Evolutionary conservation across 2,329 filamentous ascomycete species (phyloP), one percentile per base, ranked within the genome.

Genomic region (Tolypocladium paradoxum): DNA sequence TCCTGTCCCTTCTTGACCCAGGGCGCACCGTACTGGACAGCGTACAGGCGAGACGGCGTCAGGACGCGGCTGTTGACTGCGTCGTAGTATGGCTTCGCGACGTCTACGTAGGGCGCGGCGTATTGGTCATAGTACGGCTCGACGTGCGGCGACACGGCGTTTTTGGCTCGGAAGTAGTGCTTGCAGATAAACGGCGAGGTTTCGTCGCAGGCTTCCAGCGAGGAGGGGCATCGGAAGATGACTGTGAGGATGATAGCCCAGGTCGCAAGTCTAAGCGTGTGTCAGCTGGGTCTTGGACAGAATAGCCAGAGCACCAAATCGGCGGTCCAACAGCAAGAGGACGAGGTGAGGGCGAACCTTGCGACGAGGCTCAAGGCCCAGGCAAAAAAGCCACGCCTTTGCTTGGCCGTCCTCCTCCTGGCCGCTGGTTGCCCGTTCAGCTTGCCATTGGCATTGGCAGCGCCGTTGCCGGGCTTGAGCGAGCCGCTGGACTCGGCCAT

Each of bases 211-310:
- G 82, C 77, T 31, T 84, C 79, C 55, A 85, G 71, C 9, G 81
- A 82, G 3, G 83, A 75, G 14, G 92, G 92, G 68, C 92, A 99
- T 56, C 85, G 82, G 67, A 99, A 87, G 55, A 92, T 71, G 53
- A 93, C 73, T 27, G 87, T 93, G 56, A 90, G 69, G 58, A 97
- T 83, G 36, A 84, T 79, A 67, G 93, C 95, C 92, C 92, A 99
- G 22, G 89, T 86, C 54, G 85, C 69, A 46, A 96, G 69, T 63
- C 92, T 92, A 57, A 4, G 20, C 29, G 35, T 40, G 31, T 37
- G 38, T 48, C 38, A 51, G 33, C 22, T 37, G 31, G 18, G 43
- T 1, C 9, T 20, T 8, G 29, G 35, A 20, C 4, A 35, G 22
- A 20, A 8, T 38, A 29, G 22, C 22, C 40, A 45, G 43, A 9